Conservation (phyloP, 2,329 filamentous ascomycete genomes). For the Venturia effusa region DNA sequence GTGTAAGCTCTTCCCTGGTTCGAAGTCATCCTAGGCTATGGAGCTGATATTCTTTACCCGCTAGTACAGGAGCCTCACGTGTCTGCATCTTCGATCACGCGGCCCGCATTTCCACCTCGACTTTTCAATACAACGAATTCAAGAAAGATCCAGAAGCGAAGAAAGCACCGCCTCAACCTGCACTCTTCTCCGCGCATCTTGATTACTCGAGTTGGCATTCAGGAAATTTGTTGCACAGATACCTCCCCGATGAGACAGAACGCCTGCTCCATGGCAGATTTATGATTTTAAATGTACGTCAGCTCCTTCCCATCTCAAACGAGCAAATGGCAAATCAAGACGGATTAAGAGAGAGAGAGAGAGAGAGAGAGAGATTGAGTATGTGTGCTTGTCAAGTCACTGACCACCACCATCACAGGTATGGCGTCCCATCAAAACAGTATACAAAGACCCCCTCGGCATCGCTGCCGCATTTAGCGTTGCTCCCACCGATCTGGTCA, state of each 20-base stretch:
- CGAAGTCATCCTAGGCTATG: not conserved
- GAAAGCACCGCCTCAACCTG: not conserved
- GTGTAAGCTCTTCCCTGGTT: not conserved
- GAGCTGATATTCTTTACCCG: not conserved
- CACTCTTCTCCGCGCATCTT: slow-evolving; percentile 8
- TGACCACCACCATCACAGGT: not conserved
- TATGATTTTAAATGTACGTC: slow-evolving; percentile 11
- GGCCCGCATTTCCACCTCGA: not conserved
- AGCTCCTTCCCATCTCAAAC: not conserved
- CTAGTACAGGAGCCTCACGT: slow-evolving; percentile 11
- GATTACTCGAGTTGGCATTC: slow-evolving; percentile 10
- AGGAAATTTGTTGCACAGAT: slow-evolving; percentile 7
- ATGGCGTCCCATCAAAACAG: slow-evolving; percentile 13
- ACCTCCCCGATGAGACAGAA: slow-evolving; percentile 8
- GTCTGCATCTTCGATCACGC: slow-evolving; percentile 7
- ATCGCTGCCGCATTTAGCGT: slow-evolving; percentile 10
- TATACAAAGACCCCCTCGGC: slow-evolving; percentile 10
- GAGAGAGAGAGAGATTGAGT: not conserved
- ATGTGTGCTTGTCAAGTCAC: too few relatives aligned
- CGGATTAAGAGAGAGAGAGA: too few relatives aligned
- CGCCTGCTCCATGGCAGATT: slow-evolving; percentile 7
- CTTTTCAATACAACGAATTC: not conserved
- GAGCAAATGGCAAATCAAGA: not conserved
- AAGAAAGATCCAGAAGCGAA: not conserved
- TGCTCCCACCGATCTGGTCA: slow-evolving; percentile 4